Percentiles rank a stretch among this genome's conserved stretches.
Evolutionary conservation across 2,329 filamentous ascomycete species (phyloP).

Genomic region (Talaromyces sp.): DNA sequence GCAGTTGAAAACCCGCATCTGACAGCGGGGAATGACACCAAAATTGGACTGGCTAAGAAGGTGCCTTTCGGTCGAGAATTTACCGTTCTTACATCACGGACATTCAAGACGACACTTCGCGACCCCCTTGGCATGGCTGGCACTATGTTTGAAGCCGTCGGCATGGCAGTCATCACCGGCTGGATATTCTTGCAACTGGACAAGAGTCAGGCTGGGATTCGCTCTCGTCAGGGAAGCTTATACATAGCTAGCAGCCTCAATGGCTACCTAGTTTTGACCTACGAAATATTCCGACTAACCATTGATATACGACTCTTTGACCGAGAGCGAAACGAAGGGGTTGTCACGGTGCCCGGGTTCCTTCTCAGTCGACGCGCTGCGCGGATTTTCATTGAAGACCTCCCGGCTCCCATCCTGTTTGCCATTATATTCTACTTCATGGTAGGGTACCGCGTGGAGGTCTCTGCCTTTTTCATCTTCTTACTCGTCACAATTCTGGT

Average conservation of each 20-base stretch:
- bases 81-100: conserved; percentile 61
- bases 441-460: conserved; percentile 63
- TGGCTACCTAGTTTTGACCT: conserved; percentile 70
- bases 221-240: conserved; percentile 66
- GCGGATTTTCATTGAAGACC: conserved; percentile 63
- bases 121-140: conserved; percentile 72
- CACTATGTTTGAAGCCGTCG: conserved; percentile 62
- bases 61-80: conserved; percentile 60
- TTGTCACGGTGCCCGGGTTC: conserved; percentile 64
- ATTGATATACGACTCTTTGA: conserved; percentile 72
- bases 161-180: conserved; percentile 66
- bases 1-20: conserved; percentile 2
- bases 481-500: conserved; percentile 63
- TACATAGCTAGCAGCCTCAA: conserved; percentile 69
- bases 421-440: conserved; percentile 72
- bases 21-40: neutral
- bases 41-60: conserved; percentile 31
- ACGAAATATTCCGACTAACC: conserved; percentile 69
- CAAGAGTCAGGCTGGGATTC: conserved; percentile 63
- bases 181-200: conserved; percentile 67
- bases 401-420: conserved; percentile 67
- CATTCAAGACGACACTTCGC: conserved; percentile 66
- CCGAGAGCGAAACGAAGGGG: conserved; percentile 67
- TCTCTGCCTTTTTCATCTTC: conserved; percentile 64
- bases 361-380: conserved; percentile 65